A percentile compares a stretch with the other conserved stretches of the same genome.
Evolutionary conservation across 352 stramenopile genomes (phyloP).

Genomic region (Phytophthora ohioensis): DNA sequence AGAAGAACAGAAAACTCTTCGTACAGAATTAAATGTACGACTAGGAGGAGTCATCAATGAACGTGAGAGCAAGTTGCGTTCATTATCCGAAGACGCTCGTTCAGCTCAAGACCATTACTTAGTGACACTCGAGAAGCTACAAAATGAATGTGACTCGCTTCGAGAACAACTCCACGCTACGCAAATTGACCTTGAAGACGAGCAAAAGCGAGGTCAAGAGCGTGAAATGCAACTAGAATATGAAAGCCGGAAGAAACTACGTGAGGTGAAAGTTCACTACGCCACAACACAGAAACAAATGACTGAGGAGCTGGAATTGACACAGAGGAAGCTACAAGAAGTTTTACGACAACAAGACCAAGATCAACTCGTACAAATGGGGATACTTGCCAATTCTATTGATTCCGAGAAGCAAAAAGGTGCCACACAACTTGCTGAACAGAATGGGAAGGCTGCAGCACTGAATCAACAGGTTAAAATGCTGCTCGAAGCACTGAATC

Average conservation of each 20-base stretch:
- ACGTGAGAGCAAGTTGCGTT: constrained; percentile 39
- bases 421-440: constrained; percentile 46
- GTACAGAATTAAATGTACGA: constrained; percentile 40
- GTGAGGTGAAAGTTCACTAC: constrained; percentile 18
- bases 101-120: constrained; percentile 68
- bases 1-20: constrained; percentile 40
- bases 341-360: constrained; percentile 66
- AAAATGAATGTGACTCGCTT: constrained; percentile 51
- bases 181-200: constrained; percentile 48
- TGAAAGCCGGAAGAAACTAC: constrained; percentile 26
- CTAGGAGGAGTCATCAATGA: constrained; percentile 39
- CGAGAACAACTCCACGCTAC: constrained; percentile 38
- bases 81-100: constrained; percentile 51
- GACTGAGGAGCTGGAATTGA: constrained; percentile 49
- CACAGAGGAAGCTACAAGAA: constrained; percentile 53
- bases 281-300: constrained; percentile 22
- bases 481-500: constrained; percentile 61
- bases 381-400: constrained; percentile 52
- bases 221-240: constrained; percentile 42
- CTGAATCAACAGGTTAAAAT: constrained; percentile 80
- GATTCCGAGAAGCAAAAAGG: constrained; percentile 56
- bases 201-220: constrained; percentile 50
- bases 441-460: constrained; percentile 62
- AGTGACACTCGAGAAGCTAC: constrained; percentile 53
- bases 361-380: constrained; percentile 71